A percentile compares a stretch with the other conserved stretches of the same genome.
These are phyloP conservation scores for Trichoderma polysporum DNA, from an alignment of 2,329 filamentous ascomycete species.

Conservation along the genomic window DNA sequence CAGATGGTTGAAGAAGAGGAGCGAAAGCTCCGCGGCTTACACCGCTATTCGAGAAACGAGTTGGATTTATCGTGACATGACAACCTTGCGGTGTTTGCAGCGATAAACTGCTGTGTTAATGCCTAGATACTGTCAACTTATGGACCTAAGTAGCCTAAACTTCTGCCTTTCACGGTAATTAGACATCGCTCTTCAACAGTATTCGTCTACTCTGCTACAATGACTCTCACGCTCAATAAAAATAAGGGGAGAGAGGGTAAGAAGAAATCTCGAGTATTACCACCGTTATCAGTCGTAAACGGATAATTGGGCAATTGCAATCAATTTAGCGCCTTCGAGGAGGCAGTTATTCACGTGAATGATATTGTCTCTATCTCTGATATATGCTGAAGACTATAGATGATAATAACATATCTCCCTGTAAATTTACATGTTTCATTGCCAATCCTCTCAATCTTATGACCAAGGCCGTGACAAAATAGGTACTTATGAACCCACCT, in stretches of 20 bases:
- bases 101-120: background rate
- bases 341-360: background rate
- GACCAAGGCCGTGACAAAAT: background rate
- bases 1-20: background rate
- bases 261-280: background rate
- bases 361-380: background rate
- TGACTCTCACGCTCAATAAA: background rate
- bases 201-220: background rate
- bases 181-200: background rate
- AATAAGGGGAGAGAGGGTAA: no score
- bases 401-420: background rate
- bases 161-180: background rate
- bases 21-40: background rate
- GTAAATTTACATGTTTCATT: background rate
- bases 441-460: background rate
- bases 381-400: background rate
- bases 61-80: background rate
- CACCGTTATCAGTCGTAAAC: background rate
- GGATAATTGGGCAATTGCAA: background rate
- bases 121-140: background rate
- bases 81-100: background rate
- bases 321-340: background rate
- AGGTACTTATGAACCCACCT: no score
- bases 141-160: background rate
- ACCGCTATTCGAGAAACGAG: background rate